Percentiles rank a stretch among this genome's conserved stretches.
Conservation (phyloP, 495 filamentous ascomycete species). For the Penicillium coffeae region DNA sequence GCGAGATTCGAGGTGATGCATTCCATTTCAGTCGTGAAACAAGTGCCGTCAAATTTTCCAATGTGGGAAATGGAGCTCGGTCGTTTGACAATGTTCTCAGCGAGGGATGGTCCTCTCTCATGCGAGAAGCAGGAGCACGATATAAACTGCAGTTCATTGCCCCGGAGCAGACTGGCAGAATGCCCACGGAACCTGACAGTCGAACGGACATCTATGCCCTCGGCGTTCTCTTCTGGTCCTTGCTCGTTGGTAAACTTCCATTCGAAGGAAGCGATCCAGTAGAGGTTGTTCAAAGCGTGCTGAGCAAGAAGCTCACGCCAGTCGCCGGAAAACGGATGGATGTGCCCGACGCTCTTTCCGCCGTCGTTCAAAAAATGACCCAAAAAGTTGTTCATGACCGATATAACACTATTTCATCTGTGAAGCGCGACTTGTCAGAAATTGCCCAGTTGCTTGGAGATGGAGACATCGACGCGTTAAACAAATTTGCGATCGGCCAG, state of each 20-base stretch:
- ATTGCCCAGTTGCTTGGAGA: conserved; percentile 68
- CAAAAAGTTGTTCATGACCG: conserved; percentile 77
- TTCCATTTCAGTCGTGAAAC: conserved; percentile 74
- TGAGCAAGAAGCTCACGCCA: conserved; percentile 68
- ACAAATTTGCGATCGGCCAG: conserved; percentile 65
- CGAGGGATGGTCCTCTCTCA: conserved; percentile 77
- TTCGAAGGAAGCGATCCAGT: conserved; percentile 76
- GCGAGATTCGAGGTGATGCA: conserved; percentile 81
- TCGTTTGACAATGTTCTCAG: conserved; percentile 87
- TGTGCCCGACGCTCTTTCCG: conserved; percentile 72
- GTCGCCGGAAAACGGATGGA: conserved; percentile 72
- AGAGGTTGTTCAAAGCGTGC: conserved; percentile 83
- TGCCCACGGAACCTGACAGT: conserved; percentile 84
- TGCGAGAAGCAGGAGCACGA: conserved; percentile 72
- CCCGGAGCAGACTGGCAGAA: conserved; percentile 85
- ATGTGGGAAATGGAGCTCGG: conserved; percentile 76
- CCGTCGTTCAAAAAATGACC: conserved; percentile 85
- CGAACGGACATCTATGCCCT: conserved; percentile 88
- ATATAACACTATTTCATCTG: conserved; percentile 77
- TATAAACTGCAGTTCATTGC: conserved; percentile 85
- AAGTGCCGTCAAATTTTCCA: conserved; percentile 69
- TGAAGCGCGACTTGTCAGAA: conserved; percentile 69
- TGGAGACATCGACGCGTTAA: conserved; percentile 66
- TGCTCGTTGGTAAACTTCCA: conserved; percentile 71
- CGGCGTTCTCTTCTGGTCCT: conserved; percentile 80